Base-by-base conservation (phyloP, 768 basidiomycete genomes). In the Psilocybe subaeruginosa region DNA sequence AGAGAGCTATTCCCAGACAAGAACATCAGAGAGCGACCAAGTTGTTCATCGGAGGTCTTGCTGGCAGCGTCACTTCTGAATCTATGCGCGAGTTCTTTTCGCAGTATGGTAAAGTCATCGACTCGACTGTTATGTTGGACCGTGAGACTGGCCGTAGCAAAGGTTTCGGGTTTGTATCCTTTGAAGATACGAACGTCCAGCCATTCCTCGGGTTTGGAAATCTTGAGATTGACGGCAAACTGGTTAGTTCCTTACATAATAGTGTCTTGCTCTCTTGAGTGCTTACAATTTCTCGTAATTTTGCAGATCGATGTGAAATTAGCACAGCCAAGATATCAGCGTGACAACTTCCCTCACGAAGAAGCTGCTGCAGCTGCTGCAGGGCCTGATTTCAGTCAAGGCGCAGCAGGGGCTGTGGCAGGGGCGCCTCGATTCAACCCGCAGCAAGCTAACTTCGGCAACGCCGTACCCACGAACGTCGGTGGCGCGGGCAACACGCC, bases 101-200 rank as follows among this genome's bases (percentile, higher is more conserved):
- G 46, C 91, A 96, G 72, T 99, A 92, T 67, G 97, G 97, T 62
- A 90, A 89, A 66, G 95, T 99, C 64, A 91, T 97, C 69, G 97
- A 99, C 73, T 95, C 97, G 48, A 99, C 97, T 0, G 95, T 99
- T 66, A 99, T 99, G 97, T 83, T 97, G 67, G 97, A 99, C 76
- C 90, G 95, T 47, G 95, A 98, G 74, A 95, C 95, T 3, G 91
- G 92, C 27, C 78, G 95, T 52, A 95, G 93, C 77, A 97, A 99
- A 74, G 97, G 97, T 11, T 99, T 99, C 66, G 97, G 96, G 0
- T 99, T 99, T 71, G 93, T 99, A 9, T 97, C 95, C 0, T 97
- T 98, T 70, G 91, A 95, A 71, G 91, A 93, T 63, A 90, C 89
- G n/a, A 87, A 91, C 66, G 93, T 96, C 19, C 90, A 94, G 62